Conservation (phyloP, 2,329 filamentous ascomycete genomes). For the Diaporthe humulicola region DNA sequence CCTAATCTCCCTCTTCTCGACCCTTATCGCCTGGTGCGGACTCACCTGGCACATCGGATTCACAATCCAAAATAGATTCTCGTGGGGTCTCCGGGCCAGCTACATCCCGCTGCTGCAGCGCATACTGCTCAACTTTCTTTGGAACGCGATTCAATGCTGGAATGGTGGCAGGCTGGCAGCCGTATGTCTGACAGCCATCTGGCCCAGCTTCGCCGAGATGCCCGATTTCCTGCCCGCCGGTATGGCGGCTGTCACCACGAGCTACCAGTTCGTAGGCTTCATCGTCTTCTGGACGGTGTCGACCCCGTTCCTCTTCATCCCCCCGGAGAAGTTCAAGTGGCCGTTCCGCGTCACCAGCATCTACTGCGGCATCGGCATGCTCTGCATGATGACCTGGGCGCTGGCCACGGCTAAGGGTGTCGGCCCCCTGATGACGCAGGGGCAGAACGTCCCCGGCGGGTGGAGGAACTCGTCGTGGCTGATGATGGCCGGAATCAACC, state of each 20-base stretch:
- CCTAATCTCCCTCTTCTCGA: constrained; percentile 57
- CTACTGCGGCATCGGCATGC: constrained; percentile 60
- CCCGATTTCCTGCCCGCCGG: constrained; percentile 58
- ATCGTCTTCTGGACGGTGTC: constrained; percentile 66
- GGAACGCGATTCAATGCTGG: constrained; percentile 49
- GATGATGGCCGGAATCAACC: constrained; percentile 60
- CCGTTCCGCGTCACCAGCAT: constrained; percentile 59
- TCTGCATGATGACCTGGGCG: constrained; percentile 63
- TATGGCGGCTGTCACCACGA: constrained; percentile 50
- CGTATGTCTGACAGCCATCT: constrained; percentile 59
- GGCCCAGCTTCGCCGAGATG: constrained; percentile 59
- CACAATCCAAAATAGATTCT: constrained; percentile 62
- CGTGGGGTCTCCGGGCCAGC: constrained; percentile 62
- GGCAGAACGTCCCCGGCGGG: constrained; percentile 50
- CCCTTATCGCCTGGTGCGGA: constrained; percentile 61
- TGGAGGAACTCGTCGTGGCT: constrained; percentile 57
- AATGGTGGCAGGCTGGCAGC: constrained; percentile 50
- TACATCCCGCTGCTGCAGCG: constrained; percentile 63
- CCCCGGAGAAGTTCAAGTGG: constrained; percentile 62
- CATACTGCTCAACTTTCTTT: constrained; percentile 63
- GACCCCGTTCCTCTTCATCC: constrained; percentile 62
- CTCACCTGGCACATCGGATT: constrained; percentile 65
- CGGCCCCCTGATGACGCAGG: constrained; percentile 57
- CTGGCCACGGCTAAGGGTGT: constrained; percentile 58
- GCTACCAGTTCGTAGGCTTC: constrained; percentile 62